phyloP scores from a whole-genome alignment of 257 asterid species.

The Fraxinus pennsylvanica region DNA sequence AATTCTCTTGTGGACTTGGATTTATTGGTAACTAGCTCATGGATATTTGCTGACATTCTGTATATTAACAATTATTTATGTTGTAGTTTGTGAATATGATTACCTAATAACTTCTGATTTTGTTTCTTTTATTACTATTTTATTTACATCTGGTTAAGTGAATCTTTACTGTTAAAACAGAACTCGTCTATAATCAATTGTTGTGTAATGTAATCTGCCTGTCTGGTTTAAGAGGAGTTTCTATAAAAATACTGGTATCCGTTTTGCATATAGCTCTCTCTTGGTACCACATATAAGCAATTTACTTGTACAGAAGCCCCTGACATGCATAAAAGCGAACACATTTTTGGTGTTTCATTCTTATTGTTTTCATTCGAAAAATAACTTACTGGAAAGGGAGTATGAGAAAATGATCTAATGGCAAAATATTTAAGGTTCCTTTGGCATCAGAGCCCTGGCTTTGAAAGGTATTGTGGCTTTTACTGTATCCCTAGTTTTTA shows the following conservation, averaged over 20 bases:
- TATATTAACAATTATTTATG: no score
- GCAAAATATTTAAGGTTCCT: not conserved
- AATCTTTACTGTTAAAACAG: not conserved
- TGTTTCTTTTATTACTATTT: no score
- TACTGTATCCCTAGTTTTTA: not conserved
- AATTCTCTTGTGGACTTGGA: not conserved
- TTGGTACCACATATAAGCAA: not conserved
- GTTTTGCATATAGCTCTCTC: not conserved
- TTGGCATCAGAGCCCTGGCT: not conserved
- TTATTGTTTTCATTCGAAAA: not conserved
- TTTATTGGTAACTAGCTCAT: not conserved
- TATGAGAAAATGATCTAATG: not conserved
- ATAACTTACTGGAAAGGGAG: not conserved
- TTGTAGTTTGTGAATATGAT: not conserved
- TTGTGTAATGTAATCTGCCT: not conserved
- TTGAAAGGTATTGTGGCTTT: not conserved
- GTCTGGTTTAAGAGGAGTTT: not conserved
- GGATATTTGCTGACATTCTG: not conserved
- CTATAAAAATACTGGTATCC: not conserved
- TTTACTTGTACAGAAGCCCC: not conserved
- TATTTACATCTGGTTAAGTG: not conserved
- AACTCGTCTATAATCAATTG: not conserved
- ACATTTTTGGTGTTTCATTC: not conserved
- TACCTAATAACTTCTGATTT: not conserved
- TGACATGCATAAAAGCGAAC: not conserved